Conservation (phyloP, 1,284 basidiomycete genomes). For the Ustilago cynodontis region DNA sequence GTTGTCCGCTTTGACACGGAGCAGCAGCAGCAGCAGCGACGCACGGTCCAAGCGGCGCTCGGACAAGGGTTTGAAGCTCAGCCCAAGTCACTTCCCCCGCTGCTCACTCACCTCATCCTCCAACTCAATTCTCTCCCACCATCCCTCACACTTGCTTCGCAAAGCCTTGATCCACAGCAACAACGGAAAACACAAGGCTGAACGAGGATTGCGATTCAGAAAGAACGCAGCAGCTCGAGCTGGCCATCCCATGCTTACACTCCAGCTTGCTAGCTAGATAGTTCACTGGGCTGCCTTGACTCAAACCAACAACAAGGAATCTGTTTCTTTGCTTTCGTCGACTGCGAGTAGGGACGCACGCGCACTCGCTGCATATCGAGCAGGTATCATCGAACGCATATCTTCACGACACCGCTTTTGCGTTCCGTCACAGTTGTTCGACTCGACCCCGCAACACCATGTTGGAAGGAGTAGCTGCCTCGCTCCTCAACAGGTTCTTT, state of each 20-base stretch:
- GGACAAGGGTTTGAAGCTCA: slow-evolving; percentile 1
- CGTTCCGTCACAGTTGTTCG: not conserved
- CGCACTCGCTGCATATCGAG: too few species aligned
- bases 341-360: slow-evolving; percentile 1
- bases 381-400: too few species aligned
- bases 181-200: too few species aligned
- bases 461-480: slow-evolving; percentile 69
- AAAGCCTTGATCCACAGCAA: too few species aligned
- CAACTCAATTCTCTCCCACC: not conserved
- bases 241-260: not conserved
- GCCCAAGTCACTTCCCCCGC: slow-evolving; percentile 3
- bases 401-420: too few species aligned
- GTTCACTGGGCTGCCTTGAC: not conserved
- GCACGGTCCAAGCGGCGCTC: slow-evolving; percentile 13
- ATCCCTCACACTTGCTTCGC: not conserved
- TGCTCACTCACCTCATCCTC: too few species aligned
- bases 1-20: not conserved
- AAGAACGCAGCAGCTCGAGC: not conserved
- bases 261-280: not conserved
- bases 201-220: too few species aligned
- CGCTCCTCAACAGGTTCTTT: slow-evolving; percentile 80
- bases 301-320: too few species aligned
- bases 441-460: slow-evolving; percentile 29
- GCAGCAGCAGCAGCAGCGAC: not conserved
- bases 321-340: not conserved